Base-by-base conservation (phyloP, 208 protist species). In the Leishmania mexicana region DNA sequence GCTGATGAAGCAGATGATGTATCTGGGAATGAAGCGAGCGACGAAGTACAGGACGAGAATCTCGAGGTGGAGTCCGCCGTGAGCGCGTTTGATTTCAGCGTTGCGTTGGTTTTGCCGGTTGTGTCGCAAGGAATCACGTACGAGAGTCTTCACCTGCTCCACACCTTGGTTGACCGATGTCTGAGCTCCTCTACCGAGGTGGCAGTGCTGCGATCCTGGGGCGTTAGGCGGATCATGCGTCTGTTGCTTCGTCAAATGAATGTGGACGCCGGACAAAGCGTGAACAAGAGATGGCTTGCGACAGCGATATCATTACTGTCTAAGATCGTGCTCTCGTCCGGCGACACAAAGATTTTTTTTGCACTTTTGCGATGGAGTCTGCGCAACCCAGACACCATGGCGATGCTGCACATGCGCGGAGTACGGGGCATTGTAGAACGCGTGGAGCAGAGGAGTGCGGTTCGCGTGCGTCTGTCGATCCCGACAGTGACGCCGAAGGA, bases 261-360 rank as follows among this genome's bases (percentile, higher is more conserved):
- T 64, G 62, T 51, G 24, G 79, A 90, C 31, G 53, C 75, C 21
- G 53, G 21, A 3, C 40, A 83, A 45, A 45, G 47, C 10, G 80
- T 86, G 35, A 73, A 77, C 75, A 86, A 45, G 42, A 11, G 64
- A 24, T 96, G 93, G 93, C 74, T 96, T 13, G 77, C 75, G 0
- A 71, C 62, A 40, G 83, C 90, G 11, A 84, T 91, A 53, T 81
- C 85, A 7, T 78, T 96, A 53, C 75, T 92, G 0, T 93, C 87
- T n/a, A 96, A 96, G 77, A 87, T 96, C 15, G 81, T 87, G 31
- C 77, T 93, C 47, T 84, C 89, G 1, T 93, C 92, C 24, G 85
- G 85, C 19, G 85, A 92, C 67, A 80, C 91, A 15, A 89, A 93
- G 35, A 73, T 67, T 6, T 74, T 96, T 71, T 84, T 95, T 11